Conservation (phyloP, 2,329 filamentous ascomycete species). For the Ophiostoma fasciatum region DNA sequence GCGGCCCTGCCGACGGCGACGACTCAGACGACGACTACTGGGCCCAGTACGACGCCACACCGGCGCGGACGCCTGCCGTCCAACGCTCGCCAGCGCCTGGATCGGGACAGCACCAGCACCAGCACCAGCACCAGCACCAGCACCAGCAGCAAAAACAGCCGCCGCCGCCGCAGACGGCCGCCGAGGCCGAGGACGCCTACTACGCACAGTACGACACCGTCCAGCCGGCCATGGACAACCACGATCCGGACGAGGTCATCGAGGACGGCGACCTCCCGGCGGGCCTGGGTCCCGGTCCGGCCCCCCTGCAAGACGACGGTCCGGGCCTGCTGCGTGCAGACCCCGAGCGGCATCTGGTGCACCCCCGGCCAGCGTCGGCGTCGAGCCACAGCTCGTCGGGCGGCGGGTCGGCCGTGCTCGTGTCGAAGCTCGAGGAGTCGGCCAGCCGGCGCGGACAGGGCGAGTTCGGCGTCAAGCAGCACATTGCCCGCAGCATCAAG, state of each 20-base stretch:
- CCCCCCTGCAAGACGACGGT: too few relatives aligned
- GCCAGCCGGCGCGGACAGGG: conserved; percentile 44
- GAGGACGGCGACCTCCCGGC: conserved; percentile 14
- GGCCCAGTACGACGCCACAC: conserved; percentile 62
- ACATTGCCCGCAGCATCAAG: conserved; percentile 63
- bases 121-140: not conserved
- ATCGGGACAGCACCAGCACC: conserved; percentile 9
- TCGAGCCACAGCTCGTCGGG: conserved; percentile 41
- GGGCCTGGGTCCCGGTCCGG: too few relatives aligned
- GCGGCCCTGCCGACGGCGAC: conserved; percentile 30
- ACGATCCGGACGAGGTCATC: conserved; percentile 57
- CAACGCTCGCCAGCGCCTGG: conserved; percentile 48
- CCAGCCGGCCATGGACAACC: conserved; percentile 65
- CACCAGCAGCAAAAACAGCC: conserved; percentile 4
- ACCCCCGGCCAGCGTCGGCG: conserved; percentile 43
- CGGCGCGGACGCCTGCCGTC: conserved; percentile 45
- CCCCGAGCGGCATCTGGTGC: conserved; percentile 27
- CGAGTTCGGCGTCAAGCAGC: conserved; percentile 63
- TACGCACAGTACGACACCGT: conserved; percentile 64
- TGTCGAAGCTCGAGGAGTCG: conserved; percentile 46
- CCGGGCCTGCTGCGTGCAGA: too few relatives aligned
- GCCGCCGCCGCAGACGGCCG: conserved; percentile 9
- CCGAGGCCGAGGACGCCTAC: conserved; percentile 51
- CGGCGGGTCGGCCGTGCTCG: conserved; percentile 29
- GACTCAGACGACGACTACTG: conserved; percentile 69